Conservation (phyloP, 2,329 filamentous ascomycete genomes). For the Neopestalotiopsis sp. region DNA sequence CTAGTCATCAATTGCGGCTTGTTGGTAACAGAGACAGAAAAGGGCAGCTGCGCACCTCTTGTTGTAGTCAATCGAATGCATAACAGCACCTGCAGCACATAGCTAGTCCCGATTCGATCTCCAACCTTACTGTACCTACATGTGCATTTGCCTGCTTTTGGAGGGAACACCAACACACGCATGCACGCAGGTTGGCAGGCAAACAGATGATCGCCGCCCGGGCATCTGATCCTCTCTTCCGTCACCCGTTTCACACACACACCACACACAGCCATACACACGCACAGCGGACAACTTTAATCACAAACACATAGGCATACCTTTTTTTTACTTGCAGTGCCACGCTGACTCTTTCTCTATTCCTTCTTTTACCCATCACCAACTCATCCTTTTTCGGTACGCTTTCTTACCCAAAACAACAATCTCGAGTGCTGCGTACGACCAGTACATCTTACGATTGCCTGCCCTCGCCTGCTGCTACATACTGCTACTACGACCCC, state of each 20-base stretch:
- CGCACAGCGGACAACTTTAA: not conserved
- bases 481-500: not conserved
- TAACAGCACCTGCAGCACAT: not conserved
- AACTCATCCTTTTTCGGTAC: not conserved
- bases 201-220: slow-evolving; percentile 1
- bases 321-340: not conserved
- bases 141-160: not conserved
- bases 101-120: not conserved
- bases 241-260: not conserved
- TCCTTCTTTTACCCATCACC: not conserved
- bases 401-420: not conserved
- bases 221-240: not conserved
- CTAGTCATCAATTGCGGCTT: not conserved
- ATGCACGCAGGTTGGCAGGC: not conserved
- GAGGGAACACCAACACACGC: not conserved
- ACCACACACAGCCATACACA: not conserved
- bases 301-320: not conserved
- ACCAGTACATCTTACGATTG: too few relatives aligned
- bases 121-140: slow-evolving; percentile 1
- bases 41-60: not conserved
- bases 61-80: not conserved
- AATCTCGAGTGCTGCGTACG: not conserved
- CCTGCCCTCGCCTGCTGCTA: too few relatives aligned
- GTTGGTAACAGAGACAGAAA: not conserved
- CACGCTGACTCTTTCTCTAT: not conserved